Percentiles rank a stretch among this genome's conserved stretches.
phyloP scores from a whole-genome alignment of 2,329 filamentous ascomycete species.

The Aotearoamyces nothofagi region DNA sequence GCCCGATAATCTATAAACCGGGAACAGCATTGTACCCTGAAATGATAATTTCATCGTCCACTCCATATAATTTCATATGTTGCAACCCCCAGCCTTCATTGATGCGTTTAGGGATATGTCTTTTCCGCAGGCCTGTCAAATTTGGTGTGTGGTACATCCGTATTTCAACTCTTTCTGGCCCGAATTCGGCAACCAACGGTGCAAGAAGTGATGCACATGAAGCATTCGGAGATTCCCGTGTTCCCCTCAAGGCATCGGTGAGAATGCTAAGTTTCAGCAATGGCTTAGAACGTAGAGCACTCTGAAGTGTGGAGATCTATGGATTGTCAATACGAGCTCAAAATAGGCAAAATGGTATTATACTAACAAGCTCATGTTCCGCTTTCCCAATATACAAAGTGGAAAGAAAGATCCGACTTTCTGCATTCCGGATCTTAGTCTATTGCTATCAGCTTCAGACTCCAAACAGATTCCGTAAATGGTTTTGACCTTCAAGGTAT shows the following conservation, averaged over 20 bases:
- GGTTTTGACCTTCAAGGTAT: conserved; percentile 61
- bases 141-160: conserved; percentile 98
- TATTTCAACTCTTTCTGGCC: conserved; percentile 70
- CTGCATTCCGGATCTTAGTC: conserved; percentile 69
- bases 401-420: conserved; percentile 75
- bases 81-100: conserved; percentile 98
- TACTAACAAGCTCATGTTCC: conserved; percentile 63
- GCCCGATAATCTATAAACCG: conserved; percentile 2
- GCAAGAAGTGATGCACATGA: conserved; percentile 82
- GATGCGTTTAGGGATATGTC: conserved; percentile 70
- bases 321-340: conserved; percentile 7
- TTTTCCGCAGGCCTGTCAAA: conserved; percentile 72
- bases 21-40: conserved; percentile 47
- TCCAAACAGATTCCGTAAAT: conserved; percentile 2
- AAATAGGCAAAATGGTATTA: conserved; percentile 3
- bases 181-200: conserved; percentile 73
- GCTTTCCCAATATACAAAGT: conserved; percentile 93
- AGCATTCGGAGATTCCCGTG: conserved; percentile 70
- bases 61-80: conserved; percentile 96
- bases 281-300: conserved; percentile 60
- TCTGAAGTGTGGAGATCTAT: conserved; percentile 60
- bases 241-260: conserved; percentile 82
- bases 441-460: conserved; percentile 23
- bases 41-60: conserved; percentile 91
- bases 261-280: conserved; percentile 73